These are phyloP conservation scores for Penstemon barbatus DNA, from an alignment of 257 asterid genomes.

Conservation along the genomic window DNA sequence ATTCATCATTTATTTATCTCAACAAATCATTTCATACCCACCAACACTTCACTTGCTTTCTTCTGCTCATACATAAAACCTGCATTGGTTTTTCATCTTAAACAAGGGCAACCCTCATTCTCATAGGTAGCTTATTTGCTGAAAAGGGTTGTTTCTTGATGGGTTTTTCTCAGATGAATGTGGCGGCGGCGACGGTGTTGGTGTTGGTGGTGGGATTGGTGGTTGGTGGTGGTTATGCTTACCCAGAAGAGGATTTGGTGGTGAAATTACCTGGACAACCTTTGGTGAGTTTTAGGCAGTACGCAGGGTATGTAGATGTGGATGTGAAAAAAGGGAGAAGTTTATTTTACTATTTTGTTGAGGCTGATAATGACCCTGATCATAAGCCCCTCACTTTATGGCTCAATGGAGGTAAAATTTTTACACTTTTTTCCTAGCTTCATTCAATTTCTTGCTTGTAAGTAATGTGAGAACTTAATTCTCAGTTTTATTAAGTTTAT, in stretches of 20 bases:
- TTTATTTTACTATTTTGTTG: conserved; percentile 90
- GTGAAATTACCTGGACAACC: conserved; percentile 84
- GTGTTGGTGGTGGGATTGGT: conserved; percentile 40
- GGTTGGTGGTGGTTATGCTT: conserved; percentile 52
- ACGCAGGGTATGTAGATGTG: conserved; percentile 90
- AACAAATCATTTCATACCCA: conserved; percentile 6
- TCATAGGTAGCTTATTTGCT: conserved; percentile 19
- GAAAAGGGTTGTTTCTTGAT: conserved; percentile 29
- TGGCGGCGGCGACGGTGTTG: conserved; percentile 34
- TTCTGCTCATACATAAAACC: not conserved
- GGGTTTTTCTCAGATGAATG: conserved; percentile 39
- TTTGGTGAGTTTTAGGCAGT: conserved; percentile 71
- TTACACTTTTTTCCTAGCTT: not conserved
- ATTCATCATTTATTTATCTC: conserved; percentile 24
- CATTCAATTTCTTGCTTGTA: conserved; percentile 12
- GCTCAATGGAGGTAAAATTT: conserved; percentile 88
- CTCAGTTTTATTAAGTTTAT: not conserved
- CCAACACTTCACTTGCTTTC: conserved; percentile 19
- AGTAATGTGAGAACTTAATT: not conserved
- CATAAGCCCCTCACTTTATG: conserved; percentile 80
- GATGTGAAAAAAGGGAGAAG: conserved; percentile 81
- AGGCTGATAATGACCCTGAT: conserved; percentile 71
- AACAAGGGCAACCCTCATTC: conserved; percentile 19
- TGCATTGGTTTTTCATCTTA: conserved; percentile 18
- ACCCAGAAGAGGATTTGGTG: conserved; percentile 77